Conservation (phyloP, 2,329 filamentous ascomycete genomes). For the Exophiala dermatitidis region DNA sequence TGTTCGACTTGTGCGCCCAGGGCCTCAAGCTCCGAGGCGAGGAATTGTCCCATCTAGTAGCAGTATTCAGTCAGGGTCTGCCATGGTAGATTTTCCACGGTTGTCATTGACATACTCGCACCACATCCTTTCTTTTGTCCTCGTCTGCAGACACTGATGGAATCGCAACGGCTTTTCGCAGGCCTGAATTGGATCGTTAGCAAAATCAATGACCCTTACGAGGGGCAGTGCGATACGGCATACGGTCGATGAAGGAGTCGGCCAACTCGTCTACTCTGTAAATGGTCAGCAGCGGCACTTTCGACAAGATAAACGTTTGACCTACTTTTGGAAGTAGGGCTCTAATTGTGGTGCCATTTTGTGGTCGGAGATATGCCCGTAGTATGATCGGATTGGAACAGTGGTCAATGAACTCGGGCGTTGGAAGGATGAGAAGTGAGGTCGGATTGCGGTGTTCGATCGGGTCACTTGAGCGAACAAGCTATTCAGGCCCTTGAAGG, state of each 20-base stretch:
- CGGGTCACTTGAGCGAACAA: background rate
- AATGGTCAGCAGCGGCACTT: constrained; percentile 3
- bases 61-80: background rate
- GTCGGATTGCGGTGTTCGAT: constrained; percentile 3
- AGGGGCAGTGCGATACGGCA: constrained; percentile 18
- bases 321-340: constrained; percentile 75
- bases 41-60: constrained; percentile 76
- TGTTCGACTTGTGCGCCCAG: constrained; percentile 85
- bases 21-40: constrained; percentile 70
- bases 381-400: constrained; percentile 33
- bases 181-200: constrained; percentile 35
- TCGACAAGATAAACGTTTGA: background rate
- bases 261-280: constrained; percentile 64
- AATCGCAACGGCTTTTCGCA: constrained; percentile 88
- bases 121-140: constrained; percentile 78
- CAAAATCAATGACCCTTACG: constrained; percentile 1
- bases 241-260: constrained; percentile 75
- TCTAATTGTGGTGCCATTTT: constrained; percentile 89
- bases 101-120: constrained; percentile 50
- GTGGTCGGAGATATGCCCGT: constrained; percentile 41
- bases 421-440: background rate
- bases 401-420: background rate
- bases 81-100: background rate
- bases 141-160: constrained; percentile 92
- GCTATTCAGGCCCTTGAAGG: constrained; percentile 4